These are phyloP conservation scores for Xylaria sp. DNA, from an alignment of 2,329 filamentous ascomycete species.

Conservation along the genomic window DNA sequence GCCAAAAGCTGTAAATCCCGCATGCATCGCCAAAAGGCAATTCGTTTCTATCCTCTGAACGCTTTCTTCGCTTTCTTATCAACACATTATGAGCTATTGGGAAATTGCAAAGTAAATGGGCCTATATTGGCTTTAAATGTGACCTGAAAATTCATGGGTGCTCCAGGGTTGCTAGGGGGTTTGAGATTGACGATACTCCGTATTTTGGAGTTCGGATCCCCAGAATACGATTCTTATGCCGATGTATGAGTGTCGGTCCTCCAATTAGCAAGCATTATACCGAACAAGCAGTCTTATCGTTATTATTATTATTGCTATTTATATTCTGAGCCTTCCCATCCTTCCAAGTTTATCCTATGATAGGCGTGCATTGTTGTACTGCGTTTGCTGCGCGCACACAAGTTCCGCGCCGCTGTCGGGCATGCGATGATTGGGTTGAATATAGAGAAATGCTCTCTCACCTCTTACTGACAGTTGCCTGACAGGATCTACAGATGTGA, in stretches of 20 bases:
- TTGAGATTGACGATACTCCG: slow-evolving; percentile 12
- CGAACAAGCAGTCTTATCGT: not conserved
- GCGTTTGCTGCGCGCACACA: not conserved
- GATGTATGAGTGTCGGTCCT: not conserved
- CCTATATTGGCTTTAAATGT: not conserved
- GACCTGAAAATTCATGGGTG: not conserved
- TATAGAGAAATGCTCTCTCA: not conserved
- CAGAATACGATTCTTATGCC: not conserved
- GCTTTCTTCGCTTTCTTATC: not conserved
- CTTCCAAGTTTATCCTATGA: not conserved
- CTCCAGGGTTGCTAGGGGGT: not conserved
- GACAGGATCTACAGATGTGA: not conserved
- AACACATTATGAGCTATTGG: not conserved
- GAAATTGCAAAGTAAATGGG: not conserved
- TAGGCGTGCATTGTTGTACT: not conserved
- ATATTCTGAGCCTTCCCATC: not conserved
- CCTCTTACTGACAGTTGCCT: not conserved
- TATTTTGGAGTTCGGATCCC: slow-evolving; percentile 11
- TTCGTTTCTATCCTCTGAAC: not conserved
- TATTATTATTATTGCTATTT: not conserved
- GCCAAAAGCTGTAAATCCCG: not conserved
- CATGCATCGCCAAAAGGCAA: not conserved
- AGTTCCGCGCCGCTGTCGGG: not conserved
- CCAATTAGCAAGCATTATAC: slow-evolving; percentile 1
- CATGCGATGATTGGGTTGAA: not conserved